A percentile compares a stretch with the other conserved stretches of the same genome.
These are phyloP conservation scores for Boletus subcaerulescens DNA, from an alignment of 768 basidiomycete species.

Conservation along the genomic window DNA sequence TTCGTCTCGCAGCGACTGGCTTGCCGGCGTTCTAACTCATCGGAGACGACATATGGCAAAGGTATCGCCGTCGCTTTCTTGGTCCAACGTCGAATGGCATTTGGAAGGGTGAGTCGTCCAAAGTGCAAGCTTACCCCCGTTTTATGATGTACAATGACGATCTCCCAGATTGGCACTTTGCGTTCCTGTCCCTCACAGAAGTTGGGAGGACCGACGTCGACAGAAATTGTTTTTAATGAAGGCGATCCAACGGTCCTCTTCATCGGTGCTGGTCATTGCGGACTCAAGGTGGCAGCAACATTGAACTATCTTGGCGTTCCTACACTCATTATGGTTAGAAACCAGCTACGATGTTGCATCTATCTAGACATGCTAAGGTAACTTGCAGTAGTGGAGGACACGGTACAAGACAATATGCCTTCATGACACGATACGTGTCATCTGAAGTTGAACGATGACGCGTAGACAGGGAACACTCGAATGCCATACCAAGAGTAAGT, in stretches of 20 bases:
- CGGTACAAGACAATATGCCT: too few species aligned
- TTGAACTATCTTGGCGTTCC: conserved; percentile 54
- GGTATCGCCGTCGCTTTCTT: conserved; percentile 55
- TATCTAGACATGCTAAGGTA: not conserved
- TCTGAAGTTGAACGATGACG: too few species aligned
- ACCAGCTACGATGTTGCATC: conserved; percentile 24
- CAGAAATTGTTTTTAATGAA: conserved; percentile 44
- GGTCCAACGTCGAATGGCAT: conserved; percentile 34
- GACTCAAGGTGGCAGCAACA: conserved; percentile 59
- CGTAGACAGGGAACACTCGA: too few species aligned
- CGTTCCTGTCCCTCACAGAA: conserved; percentile 40
- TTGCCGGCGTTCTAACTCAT: conserved; percentile 17
- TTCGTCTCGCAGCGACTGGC: conserved; percentile 31
- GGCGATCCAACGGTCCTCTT: conserved; percentile 55
- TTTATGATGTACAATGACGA: not conserved
- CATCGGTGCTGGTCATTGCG: conserved; percentile 64
- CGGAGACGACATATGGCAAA: conserved; percentile 34
- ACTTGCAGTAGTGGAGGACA: too few species aligned
- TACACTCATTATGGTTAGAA: conserved; percentile 53
- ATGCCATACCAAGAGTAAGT: too few species aligned
- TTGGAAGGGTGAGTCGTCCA: conserved; percentile 47
- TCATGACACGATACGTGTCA: too few species aligned
- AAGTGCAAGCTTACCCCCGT: not conserved
- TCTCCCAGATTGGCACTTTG: conserved; percentile 32
- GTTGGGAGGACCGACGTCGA: conserved; percentile 48